Evolutionary conservation across 2,329 filamentous ascomycete genomes (phyloP).

Genomic region (Ophiostoma sp.): DNA sequence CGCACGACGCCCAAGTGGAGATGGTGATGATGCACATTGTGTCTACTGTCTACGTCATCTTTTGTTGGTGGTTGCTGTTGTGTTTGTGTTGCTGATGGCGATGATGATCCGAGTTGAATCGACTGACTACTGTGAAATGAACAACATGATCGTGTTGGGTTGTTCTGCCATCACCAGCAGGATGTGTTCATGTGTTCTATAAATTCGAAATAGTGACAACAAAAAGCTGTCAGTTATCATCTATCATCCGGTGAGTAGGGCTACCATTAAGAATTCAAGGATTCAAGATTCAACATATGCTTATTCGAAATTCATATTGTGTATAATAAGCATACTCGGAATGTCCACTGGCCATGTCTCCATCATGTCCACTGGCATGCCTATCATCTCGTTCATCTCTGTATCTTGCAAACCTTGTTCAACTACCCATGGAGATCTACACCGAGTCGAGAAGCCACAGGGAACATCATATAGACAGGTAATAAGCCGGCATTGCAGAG

Average conservation of each 20-base stretch:
- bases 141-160: not conserved
- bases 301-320: not conserved
- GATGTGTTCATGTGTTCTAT: not conserved
- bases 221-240: not conserved
- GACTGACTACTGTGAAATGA: not conserved
- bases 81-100: not conserved
- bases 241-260: not conserved
- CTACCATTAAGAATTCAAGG: not conserved
- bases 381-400: not conserved
- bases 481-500: not conserved
- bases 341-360: no score
- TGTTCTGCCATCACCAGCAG: not conserved
- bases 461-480: not conserved
- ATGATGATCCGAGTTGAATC: not conserved
- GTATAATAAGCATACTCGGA: not conserved
- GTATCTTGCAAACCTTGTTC: not conserved
- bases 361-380: not conserved
- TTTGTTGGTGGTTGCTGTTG: not conserved
- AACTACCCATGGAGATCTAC: not conserved
- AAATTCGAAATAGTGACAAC: not conserved
- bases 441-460: not conserved
- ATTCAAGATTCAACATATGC: not conserved
- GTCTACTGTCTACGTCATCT: not conserved
- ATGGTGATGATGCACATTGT: not conserved
- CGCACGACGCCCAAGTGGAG: not conserved